Evolutionary conservation across 176 grass and related monocot genomes (phyloP).

Genomic region (Juncus effusus): DNA sequence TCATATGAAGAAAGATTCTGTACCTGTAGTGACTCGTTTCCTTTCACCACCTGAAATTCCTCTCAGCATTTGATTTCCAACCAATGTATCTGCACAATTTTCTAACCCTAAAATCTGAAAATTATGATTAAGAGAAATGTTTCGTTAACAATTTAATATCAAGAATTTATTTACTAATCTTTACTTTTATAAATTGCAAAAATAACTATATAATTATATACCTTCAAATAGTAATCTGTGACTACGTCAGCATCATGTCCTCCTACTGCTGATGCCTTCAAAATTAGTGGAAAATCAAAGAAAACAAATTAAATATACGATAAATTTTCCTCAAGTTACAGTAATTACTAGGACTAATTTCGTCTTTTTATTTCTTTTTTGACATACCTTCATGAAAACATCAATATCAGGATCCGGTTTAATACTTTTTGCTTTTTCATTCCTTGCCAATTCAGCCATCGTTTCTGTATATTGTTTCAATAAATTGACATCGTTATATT

Average conservation of each 20-base stretch:
- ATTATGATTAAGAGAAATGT: neutral
- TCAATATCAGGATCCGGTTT: slow-evolving; percentile 38
- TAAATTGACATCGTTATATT: neutral
- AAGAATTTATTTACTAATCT: too few species aligned
- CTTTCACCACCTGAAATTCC: slow-evolving; percentile 49
- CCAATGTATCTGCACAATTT: slow-evolving; percentile 37
- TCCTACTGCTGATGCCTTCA: slow-evolving; percentile 35
- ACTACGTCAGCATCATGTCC: slow-evolving; percentile 31
- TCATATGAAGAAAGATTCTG: neutral
- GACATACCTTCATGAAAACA: slow-evolving; percentile 40
- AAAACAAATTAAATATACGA: neutral
- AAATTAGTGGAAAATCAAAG: slow-evolving; percentile 4
- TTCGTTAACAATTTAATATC: too few species aligned
- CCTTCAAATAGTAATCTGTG: slow-evolving; percentile 48
- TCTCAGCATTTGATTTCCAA: slow-evolving; percentile 44
- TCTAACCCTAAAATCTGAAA: slow-evolving; percentile 43
- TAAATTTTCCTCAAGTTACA: neutral
- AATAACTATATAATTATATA: neutral
- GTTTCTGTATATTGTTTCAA: slow-evolving; percentile 16
- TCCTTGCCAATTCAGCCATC: slow-evolving; percentile 28
- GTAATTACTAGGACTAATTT: slow-evolving; percentile 2
- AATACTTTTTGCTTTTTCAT: slow-evolving; percentile 32
- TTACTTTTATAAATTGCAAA: too few species aligned
- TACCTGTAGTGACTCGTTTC: slow-evolving; percentile 50
- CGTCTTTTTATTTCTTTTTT: neutral